These are phyloP conservation scores for Schwanniomyces yamadae DNA, from an alignment of 805 yeast genomes.

Conservation along the genomic window DNA sequence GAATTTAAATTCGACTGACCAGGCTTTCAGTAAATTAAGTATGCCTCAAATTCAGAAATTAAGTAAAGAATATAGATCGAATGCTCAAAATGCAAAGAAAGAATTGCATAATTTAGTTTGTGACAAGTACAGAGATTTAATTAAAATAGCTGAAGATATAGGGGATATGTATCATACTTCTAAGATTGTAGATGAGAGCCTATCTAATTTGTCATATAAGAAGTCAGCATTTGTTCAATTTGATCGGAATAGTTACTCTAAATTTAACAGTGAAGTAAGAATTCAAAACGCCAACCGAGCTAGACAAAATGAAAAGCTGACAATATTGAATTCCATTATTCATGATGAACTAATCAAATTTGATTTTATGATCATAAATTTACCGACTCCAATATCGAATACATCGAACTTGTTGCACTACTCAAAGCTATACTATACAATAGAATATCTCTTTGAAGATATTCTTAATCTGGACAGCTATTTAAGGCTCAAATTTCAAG, in stretches of 20 bases:
- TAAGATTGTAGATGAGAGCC: slow-evolving; percentile 18
- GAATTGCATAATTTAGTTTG: slow-evolving; percentile 41
- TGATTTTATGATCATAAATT: slow-evolving; percentile 23
- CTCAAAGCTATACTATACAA: slow-evolving; percentile 35
- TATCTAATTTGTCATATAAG: slow-evolving; percentile 33
- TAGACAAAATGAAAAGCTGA: slow-evolving; percentile 17
- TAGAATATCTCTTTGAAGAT: slow-evolving; percentile 23
- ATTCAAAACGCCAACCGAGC: slow-evolving; percentile 16
- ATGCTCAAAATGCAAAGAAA: slow-evolving; percentile 26
- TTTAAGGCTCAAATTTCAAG: slow-evolving; percentile 13
- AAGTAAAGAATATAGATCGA: slow-evolving; percentile 25
- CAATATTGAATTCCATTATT: slow-evolving; percentile 29
- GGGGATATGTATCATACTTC: slow-evolving; percentile 28
- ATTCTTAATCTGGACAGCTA: slow-evolving; percentile 12
- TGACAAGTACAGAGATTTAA: slow-evolving; percentile 41
- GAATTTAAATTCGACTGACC: slow-evolving; percentile 18
- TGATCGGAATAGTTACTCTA: slow-evolving; percentile 14
- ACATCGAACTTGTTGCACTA: slow-evolving; percentile 28
- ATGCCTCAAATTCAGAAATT: slow-evolving; percentile 33
- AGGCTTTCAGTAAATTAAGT: slow-evolving; percentile 30
- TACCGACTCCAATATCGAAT: slow-evolving; percentile 16
- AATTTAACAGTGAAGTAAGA: slow-evolving; percentile 21
- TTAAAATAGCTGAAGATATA: slow-evolving; percentile 44
- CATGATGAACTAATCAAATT: slow-evolving; percentile 28
- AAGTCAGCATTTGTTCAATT: slow-evolving; percentile 28